Conservation (phyloP, 345 rosid genomes). For the Cardamine occulta region DNA sequence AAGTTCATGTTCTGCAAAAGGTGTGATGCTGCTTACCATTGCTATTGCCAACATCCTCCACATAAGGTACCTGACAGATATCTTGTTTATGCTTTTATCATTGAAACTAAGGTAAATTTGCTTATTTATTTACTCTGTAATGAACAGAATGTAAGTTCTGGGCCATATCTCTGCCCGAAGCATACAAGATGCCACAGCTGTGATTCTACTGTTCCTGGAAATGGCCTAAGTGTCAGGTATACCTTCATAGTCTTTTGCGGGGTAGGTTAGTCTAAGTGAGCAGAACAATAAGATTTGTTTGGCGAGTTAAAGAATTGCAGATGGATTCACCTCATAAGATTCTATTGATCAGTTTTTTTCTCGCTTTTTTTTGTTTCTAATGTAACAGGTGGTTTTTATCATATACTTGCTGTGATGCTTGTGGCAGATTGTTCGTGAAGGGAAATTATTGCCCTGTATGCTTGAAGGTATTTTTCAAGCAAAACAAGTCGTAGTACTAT, state of each 20-base stretch:
- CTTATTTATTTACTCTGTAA: slow-evolving; percentile 35
- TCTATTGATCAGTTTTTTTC: neutral
- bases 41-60: slow-evolving; percentile 98
- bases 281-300: slow-evolving; percentile 15
- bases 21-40: slow-evolving; percentile 97
- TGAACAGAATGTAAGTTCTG: slow-evolving; percentile 87
- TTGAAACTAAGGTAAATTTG: slow-evolving; percentile 10
- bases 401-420: slow-evolving; percentile 98
- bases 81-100: slow-evolving; percentile 19
- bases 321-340: slow-evolving; percentile 6
- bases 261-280: slow-evolving; percentile 17
- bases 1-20: slow-evolving; percentile 97
- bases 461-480: slow-evolving; percentile 71
- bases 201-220: slow-evolving; percentile 95
- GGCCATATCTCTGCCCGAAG: slow-evolving; percentile 96
- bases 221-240: slow-evolving; percentile 98
- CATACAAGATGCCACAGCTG: slow-evolving; percentile 99
- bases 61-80: slow-evolving; percentile 70
- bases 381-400: slow-evolving; percentile 94
- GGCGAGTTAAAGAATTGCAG: slow-evolving; percentile 8
- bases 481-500: slow-evolving; percentile 15
- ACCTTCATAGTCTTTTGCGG: slow-evolving; percentile 14
- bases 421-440: slow-evolving; percentile 98
- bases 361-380: neutral
- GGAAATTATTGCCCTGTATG: slow-evolving; percentile 98